phyloP scores from a whole-genome alignment of 305 asterid genomes.

The Solanum aculeatissimum region DNA sequence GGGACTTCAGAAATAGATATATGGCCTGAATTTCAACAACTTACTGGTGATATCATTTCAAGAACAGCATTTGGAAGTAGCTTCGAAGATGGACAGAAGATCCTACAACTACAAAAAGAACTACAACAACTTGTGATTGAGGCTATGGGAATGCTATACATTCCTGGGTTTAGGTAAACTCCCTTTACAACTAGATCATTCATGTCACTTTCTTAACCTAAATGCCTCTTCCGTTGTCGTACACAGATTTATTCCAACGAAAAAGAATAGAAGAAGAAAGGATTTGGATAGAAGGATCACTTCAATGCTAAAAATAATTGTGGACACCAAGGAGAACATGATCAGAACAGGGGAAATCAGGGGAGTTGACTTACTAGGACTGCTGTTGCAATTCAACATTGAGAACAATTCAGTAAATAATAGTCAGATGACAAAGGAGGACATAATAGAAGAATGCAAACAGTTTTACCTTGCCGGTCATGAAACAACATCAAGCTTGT shows the following conservation, averaged over 20 bases:
- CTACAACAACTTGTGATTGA: conserved; percentile 29
- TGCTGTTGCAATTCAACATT: conserved; percentile 25
- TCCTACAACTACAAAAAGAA: conserved; percentile 30
- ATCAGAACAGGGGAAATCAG: conserved; percentile 10
- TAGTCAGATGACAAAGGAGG: conserved; percentile 27
- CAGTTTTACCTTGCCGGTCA: conserved; percentile 38
- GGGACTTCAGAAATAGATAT: conserved; percentile 28
- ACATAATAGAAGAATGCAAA: conserved; percentile 43
- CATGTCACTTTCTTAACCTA: neutral
- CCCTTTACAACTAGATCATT: neutral
- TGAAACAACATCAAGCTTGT: conserved; percentile 32
- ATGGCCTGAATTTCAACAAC: conserved; percentile 33
- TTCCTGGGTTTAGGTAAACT: conserved; percentile 40
- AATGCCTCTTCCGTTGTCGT: neutral
- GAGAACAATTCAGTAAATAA: conserved; percentile 7
- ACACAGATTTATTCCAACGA: conserved; percentile 39
- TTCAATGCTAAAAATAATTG: conserved; percentile 24
- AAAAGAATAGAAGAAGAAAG: conserved; percentile 30
- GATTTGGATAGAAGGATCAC: conserved; percentile 29
- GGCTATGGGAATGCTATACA: conserved; percentile 23
- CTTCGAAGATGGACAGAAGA: conserved; percentile 20
- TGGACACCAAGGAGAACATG: conserved; percentile 23
- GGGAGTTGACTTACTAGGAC: conserved; percentile 23
- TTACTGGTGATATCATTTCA: conserved; percentile 29
- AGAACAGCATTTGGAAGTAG: conserved; percentile 33